Conservation (phyloP, 495 filamentous ascomycete genomes). For the Penicillium herquei region DNA sequence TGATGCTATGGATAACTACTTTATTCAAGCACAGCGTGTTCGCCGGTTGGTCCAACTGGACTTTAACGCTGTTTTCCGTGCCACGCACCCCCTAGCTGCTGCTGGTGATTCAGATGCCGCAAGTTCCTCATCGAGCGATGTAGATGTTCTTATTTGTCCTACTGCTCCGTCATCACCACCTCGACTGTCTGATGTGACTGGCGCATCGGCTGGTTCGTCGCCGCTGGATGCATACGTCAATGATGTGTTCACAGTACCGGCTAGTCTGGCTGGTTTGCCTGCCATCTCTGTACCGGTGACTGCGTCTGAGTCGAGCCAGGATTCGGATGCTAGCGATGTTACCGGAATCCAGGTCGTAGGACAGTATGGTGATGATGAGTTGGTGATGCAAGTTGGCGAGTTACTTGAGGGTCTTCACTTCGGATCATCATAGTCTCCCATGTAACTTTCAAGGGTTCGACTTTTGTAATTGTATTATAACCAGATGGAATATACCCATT, state of each 20-base stretch:
- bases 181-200: constrained; percentile 49
- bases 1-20: constrained; percentile 92
- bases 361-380: constrained; percentile 84
- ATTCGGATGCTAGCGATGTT: constrained; percentile 30
- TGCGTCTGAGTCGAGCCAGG: constrained; percentile 20
- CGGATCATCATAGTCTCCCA: neutral
- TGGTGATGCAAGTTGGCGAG: constrained; percentile 43
- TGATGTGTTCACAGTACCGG: constrained; percentile 94
- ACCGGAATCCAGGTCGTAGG: constrained; percentile 86
- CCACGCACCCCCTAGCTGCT: constrained; percentile 59
- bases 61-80: constrained; percentile 74
- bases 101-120: constrained; percentile 29
- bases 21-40: constrained; percentile 87
- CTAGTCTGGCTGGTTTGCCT: constrained; percentile 87
- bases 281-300: constrained; percentile 79
- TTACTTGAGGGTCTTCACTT: constrained; percentile 27
- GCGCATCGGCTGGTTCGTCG: constrained; percentile 24
- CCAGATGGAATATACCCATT: neutral
- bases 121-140: constrained; percentile 45
- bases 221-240: constrained; percentile 72
- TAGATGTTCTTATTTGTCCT: constrained; percentile 87
- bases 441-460: too few relatives aligned
- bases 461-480: neutral
- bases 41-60: constrained; percentile 80
- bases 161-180: constrained; percentile 81